Evolutionary conservation across 2,329 filamentous ascomycete species (phyloP), one percentile per base, ranked within the genome.

Genomic region (Cladosporium sp.): DNA sequence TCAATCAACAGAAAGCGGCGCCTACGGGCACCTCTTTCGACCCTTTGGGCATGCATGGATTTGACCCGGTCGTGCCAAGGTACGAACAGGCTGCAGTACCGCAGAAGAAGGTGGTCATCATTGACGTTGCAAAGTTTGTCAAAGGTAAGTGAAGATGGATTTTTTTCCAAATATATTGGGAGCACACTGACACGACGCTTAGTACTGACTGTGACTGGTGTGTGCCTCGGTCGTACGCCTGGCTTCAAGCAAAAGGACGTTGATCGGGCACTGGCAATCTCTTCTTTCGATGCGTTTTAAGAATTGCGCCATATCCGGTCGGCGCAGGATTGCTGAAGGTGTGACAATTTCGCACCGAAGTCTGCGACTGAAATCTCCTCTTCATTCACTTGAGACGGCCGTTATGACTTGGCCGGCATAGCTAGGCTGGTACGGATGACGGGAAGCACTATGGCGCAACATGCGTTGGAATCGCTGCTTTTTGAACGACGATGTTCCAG

Each of bases 221-320:
- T 81, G 28, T 83, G 81, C 68, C 74, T 83, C 11, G 80, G 80
- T n/a, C 75, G 80, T 36, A 72, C 78, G 10, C 80, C 81, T 4
- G 81, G 81, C 0, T 83, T 80, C 66, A 75, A 79, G 66, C 74
- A 77, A 57, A 76, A 76, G 54, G 78, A 81, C 70, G 75, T 83
- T 15, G 80, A 83, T 71, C 64, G 71, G 49, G 80, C 80, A 18
- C 73, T 83, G 59, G 71, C 67, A 24, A 66, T 72, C 24, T 66
- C 72, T 26, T 70, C 68, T 12, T 73, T 74, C 36, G 71, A 68
- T 64, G 68, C 67, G 1, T 71, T 68, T 47, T 70, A 59, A 68
- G 4, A 14, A 49, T 41, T 32, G 4, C 1, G 18, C 7, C 18
- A 21, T 21, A n/a, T 11, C 18, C 12, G 14, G n/a, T 41, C 15